Evolutionary conservation across 495 filamentous ascomycete genomes (phyloP), one percentile per base, ranked within the genome.

Genomic region (Pyrenula aspistea): DNA sequence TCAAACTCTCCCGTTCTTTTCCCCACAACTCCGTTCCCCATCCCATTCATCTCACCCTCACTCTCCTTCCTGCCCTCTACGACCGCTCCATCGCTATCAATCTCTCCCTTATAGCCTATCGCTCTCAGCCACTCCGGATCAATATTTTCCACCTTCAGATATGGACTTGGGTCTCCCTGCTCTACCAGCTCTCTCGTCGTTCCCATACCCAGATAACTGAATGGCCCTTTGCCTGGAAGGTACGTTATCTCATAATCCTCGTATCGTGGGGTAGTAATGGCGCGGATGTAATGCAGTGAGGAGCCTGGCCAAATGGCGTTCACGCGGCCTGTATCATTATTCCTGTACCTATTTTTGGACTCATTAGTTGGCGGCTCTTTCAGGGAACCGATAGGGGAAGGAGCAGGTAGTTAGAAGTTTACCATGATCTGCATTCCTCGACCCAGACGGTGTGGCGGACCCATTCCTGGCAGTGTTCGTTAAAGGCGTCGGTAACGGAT

Each of bases 381-480:
- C n/a, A n/a, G n/a, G n/a, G n/a, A n/a, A n/a, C n/a, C n/a, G n/a
- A n/a, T n/a, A n/a, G n/a, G n/a, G n/a, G n/a, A n/a, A n/a, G 31
- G 31, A 42, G 31, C 4, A 15, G 15, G 31, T 42, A 15, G 4
- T 4, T 8, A 42, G 15, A 42, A 8, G 31, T 81, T 59, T 82
- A 80, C 77, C 77, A 80, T n/a, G 75, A 78, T 12, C 73, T 70
- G 56, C 79, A 82, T 19, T 73, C 65, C 25, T 68, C 60, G 2
- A 66, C 61, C 65, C 76, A 82, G 0, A 78, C 73, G 0, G 74
- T 79, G 19, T 64, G 63, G 12, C 67, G 57, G 59, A 80, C 75
- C 57, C 76, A 79, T 21, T 69, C 60, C 57, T 78, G 71, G 51
- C 73, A 75, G 54, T 77, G 70, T 12, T 54, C 58, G 12, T 71